Conservation (phyloP, 495 filamentous ascomycete genomes). For the Halenospora varia region DNA sequence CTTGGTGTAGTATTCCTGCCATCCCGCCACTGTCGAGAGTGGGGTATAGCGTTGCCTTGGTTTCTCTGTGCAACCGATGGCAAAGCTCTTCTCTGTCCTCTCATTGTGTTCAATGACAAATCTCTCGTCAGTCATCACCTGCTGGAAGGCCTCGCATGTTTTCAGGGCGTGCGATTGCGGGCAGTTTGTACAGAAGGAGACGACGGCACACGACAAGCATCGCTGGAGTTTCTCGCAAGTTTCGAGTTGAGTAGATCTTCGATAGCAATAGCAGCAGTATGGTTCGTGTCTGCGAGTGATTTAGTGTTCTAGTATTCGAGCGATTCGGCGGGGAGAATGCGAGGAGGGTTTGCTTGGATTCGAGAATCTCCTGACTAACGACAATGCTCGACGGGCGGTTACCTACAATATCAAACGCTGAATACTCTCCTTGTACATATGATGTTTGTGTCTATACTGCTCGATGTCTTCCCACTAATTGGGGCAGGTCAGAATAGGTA, state of each 20-base stretch:
- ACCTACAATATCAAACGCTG: not conserved
- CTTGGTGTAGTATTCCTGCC: constrained; percentile 12
- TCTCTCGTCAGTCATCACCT: constrained; percentile 3
- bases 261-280: constrained; percentile 14
- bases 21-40: constrained; percentile 11
- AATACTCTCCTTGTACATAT: not conserved
- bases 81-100: constrained; percentile 2
- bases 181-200: constrained; percentile 13
- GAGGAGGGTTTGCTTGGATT: not conserved
- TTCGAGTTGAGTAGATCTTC: constrained; percentile 8
- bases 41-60: constrained; percentile 3
- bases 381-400: not conserved
- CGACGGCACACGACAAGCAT: constrained; percentile 4
- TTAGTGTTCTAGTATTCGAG: not conserved
- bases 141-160: constrained; percentile 6
- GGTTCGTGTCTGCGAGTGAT: constrained; percentile 8
- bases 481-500: constrained; percentile 1
- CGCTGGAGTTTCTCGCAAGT: not conserved
- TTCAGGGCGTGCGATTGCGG: constrained; percentile 5
- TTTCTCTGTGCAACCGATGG: not conserved
- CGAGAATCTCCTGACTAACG: not conserved
- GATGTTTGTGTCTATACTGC: not conserved
- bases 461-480: not conserved
- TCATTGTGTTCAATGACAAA: constrained; percentile 2
- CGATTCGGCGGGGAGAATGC: not conserved